Conservation (phyloP, 129 eudicot genomes). For the Erigeron canadensis region DNA sequence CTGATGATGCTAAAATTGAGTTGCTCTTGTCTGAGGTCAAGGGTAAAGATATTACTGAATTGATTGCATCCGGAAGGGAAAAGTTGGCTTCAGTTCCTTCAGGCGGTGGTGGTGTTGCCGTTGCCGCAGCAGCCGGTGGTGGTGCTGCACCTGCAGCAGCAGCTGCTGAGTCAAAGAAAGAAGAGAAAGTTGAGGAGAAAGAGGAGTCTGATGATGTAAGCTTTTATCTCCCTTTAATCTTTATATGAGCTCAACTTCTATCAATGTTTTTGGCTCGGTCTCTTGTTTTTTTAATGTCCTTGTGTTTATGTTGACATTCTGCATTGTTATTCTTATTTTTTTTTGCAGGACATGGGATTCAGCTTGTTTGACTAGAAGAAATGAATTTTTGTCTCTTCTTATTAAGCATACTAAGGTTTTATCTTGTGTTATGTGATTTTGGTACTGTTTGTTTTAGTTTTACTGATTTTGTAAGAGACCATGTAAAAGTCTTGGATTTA, state of each 20-base stretch:
- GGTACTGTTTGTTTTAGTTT: constrained; percentile 2
- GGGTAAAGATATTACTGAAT: constrained; percentile 58
- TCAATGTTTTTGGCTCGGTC: not conserved
- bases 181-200: constrained; percentile 63
- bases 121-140: constrained; percentile 39
- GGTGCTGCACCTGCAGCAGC: constrained; percentile 55
- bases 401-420: constrained; percentile 20
- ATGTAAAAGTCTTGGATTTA: constrained; percentile 22
- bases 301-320: not conserved
- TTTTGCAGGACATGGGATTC: constrained; percentile 43
- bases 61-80: constrained; percentile 73
- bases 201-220: constrained; percentile 71
- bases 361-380: constrained; percentile 26
- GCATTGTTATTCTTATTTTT: not conserved
- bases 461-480: constrained; percentile 17
- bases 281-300: not conserved
- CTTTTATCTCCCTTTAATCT: not conserved
- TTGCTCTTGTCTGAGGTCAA: constrained; percentile 51
- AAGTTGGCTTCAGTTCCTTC: constrained; percentile 70
- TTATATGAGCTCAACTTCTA: not conserved
- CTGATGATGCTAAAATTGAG: constrained; percentile 58
- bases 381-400: not conserved
- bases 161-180: constrained; percentile 55
- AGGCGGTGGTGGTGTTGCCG: constrained; percentile 57
- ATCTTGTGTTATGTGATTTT: constrained; percentile 10